Evolutionary conservation across 2,329 filamentous ascomycete species (phyloP), one percentile per base, ranked within the genome.

Genomic region (Colletotrichum karsti): DNA sequence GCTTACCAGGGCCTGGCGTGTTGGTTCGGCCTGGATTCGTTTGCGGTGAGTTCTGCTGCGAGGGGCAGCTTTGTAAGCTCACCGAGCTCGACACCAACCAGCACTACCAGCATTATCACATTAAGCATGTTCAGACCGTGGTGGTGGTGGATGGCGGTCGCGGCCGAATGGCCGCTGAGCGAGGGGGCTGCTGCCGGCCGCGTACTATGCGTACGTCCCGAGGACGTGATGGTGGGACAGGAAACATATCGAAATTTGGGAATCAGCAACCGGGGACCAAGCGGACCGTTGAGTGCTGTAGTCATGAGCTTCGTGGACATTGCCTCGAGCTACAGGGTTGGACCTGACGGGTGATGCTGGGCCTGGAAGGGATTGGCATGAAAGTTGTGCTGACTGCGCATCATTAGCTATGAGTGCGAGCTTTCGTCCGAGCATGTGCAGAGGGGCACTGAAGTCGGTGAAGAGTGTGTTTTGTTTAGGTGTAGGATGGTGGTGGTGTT

Each of bases 141-240:
- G 7, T 53, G 51, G 33, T 24, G 56, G 42, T 24, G 56, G 42
- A 13, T 37, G 42, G 35, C 28, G 57, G 44, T 26, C 42, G 50
- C 26, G 48, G 59, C 28, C 35, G 15, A 63, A 35, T 39, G 41
- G 46, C n/a, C 30, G 51, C 5, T 18, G n/a, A 8, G 20, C 28
- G 15, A 18, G 28, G 39, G 42, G 60, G 53, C 48, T 64, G 64
- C 60, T 58, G 28, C 54, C 53, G 65, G 65, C 65, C 60, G 65
- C 64, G 60, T 58, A 64, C 30, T 28, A 44, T 30, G 46, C 22
- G 15, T 30, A 67, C 44, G 44, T 44, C 9, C 26, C 59, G 8
- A 20, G 18, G 24, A 26, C 44, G n/a, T 12, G n/a, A 24, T 22
- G 28, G 51, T 55, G 54, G 59, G 22, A 15, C 18, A 0, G 3